Base-by-base conservation (phyloP, 805 yeast genomes). In the Cephaloascus fragrans region DNA sequence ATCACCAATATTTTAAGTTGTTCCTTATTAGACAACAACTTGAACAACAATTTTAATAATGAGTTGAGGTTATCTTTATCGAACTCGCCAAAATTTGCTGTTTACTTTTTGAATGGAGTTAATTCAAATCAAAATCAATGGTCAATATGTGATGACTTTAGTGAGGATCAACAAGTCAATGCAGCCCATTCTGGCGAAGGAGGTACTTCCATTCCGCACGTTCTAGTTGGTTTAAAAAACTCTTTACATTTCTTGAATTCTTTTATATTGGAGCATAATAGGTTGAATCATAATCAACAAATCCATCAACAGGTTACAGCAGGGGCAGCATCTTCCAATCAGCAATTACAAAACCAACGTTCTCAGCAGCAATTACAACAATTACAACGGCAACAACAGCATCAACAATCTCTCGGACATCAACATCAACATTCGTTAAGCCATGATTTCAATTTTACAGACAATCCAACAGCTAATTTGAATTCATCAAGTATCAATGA, bases 71-170 rank as follows among this genome's bases (percentile, higher is more conserved):
- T 74, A 28, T 67, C 61, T 39, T 58, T 77, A 39, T 60, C 72
- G 17, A 73, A 77, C 41, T 73, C 84, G 32, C 94, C 94, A 4
- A 79, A 77, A 50, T 84, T 84, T 58, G 85, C 89, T 1, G 93
- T 84, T 1, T 80, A 79, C 49, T 83, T 83, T 53, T 62, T 77
- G 41, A 71, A 74, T 47, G 75, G 75, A 15, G 68, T 69, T 38
- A 68, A 69, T 44, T 64, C 70, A 32, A 65, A 71, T 45, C 56
- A 69, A 18, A 80, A 80, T 52, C 83, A 77, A 48, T 81, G 89
- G 89, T 78, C 84, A 1, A 78, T 82, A 19, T 83, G 90, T 57
- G 90, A 82, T 41, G 94, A 84, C 57, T 84, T 84, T 47, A 78
- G 86, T 42, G 93, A 83, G 49, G 89, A 85, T 12, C 87, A 81